Base-by-base conservation (phyloP, 2,329 filamentous ascomycete species). In the Blastomyces parvus region DNA sequence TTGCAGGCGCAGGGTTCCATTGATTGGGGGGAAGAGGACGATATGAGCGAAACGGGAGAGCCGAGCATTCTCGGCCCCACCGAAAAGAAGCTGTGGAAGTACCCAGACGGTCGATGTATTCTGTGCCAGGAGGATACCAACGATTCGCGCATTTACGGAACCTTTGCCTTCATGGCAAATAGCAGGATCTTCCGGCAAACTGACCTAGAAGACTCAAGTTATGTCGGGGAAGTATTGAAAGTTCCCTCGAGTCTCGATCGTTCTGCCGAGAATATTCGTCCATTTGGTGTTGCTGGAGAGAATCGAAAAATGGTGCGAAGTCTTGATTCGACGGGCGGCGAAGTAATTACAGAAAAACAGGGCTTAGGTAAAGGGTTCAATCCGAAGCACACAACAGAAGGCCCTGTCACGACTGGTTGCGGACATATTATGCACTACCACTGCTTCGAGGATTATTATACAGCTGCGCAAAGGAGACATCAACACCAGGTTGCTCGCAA, bases 351-450 rank as follows among this genome's bases (percentile, higher is more conserved):
- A 4, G 91, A 95, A 73, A 85, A 89, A 59, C 89, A 96, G 75
- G 87, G 87, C 6, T 84, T 99, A 58, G 92, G 93, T 40, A 95
- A 92, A 75, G 94, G 94, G 0, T 99, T 96, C 71, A 88, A 90
- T 2, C 81, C 86, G 7, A 80, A 83, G 11, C 81, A 86, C 50
- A 86, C 86, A 42, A 81, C 83, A 36, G 81, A 84, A 22, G 94
- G 92, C 0, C 89, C 93, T 0, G 88, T 97, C 1, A 90, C 92
- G 13, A 90, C 89, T 44, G 91, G 93, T 11, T 99, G 94, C 75
- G 94, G 94, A 2, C 94, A 99, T 74, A 95, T 99, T 71, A 99
- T 99, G 94, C 94, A 99, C 74, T 97, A 90, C 74, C 86, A 85
- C 68, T 99, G 94, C 77, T 99, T 99, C 72, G 91, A 97, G 70